Conservation (phyloP, 768 basidiomycete species). For the Boletus vermiculosoides region DNA sequence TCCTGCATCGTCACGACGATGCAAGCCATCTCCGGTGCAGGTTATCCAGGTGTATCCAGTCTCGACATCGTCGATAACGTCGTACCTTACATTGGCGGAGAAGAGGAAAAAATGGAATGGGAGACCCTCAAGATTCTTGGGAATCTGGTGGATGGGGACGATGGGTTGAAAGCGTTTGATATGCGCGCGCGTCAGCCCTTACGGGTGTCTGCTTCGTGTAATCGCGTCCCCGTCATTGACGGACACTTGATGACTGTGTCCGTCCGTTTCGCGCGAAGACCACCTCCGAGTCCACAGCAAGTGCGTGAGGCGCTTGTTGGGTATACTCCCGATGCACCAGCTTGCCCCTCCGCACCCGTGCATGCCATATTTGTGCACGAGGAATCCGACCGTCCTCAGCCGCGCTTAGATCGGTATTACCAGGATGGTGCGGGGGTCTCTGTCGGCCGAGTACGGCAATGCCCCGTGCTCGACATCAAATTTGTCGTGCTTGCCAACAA, state of each 20-base stretch:
- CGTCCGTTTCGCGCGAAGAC: slow-evolving; percentile 74
- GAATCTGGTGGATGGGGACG: slow-evolving; percentile 59
- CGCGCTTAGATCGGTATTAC: slow-evolving; percentile 84
- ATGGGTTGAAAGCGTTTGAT: slow-evolving; percentile 67
- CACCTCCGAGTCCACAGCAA: slow-evolving; percentile 84
- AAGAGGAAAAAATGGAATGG: slow-evolving; percentile 99
- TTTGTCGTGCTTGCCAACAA: slow-evolving; percentile 93
- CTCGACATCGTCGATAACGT: slow-evolving; percentile 96
- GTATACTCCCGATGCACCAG: slow-evolving; percentile 75
- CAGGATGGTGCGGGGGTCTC: slow-evolving; percentile 90
- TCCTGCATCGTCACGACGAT: slow-evolving; percentile 90
- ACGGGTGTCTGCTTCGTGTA: slow-evolving; percentile 90
- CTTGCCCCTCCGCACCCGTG: slow-evolving; percentile 81
- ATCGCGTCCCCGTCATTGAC: slow-evolving; percentile 93
- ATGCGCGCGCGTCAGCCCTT: slow-evolving; percentile 79
- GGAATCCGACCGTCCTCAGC: slow-evolving; percentile 90
- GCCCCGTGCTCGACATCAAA: slow-evolving; percentile 91
- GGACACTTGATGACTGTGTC: slow-evolving; percentile 93
- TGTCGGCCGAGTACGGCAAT: slow-evolving; percentile 89
- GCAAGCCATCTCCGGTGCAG: slow-evolving; percentile 96
- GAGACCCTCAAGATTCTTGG: slow-evolving; percentile 97
- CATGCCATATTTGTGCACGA: slow-evolving; percentile 91
- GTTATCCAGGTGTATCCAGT: slow-evolving; percentile 91
- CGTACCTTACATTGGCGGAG: slow-evolving; percentile 90
- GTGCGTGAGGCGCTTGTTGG: slow-evolving; percentile 75